A percentile compares a stretch with the other conserved stretches of the same genome.
Evolutionary conservation across 208 protist genomes (phyloP).

Genomic region (Crithidia expoeki): DNA sequence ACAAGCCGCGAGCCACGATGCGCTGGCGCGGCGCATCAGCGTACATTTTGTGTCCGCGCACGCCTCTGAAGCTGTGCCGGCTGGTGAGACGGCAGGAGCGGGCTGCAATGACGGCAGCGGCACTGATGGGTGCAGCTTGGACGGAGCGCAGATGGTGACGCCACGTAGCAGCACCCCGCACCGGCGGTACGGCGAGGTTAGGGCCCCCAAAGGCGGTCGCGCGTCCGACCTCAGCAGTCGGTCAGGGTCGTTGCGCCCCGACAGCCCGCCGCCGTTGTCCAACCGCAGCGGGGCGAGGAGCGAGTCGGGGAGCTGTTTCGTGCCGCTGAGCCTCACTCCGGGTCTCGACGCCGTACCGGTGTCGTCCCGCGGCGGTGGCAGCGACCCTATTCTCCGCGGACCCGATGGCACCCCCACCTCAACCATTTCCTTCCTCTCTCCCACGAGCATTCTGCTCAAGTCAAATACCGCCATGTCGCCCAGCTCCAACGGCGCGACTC

Average conservation of each 20-base stretch:
- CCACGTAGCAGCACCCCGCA: neutral
- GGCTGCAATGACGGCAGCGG: neutral
- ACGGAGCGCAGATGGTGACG: neutral
- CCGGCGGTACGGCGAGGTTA: neutral
- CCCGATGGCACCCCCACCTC: neutral
- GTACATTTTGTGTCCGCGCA: constrained; percentile 23
- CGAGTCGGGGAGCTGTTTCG: neutral
- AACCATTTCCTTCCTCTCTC: constrained; percentile 1
- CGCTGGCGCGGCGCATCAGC: constrained; percentile 8
- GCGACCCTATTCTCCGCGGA: neutral
- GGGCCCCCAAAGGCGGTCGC: neutral
- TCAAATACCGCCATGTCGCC: neutral
- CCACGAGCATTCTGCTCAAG: constrained; percentile 24
- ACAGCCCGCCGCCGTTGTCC: neutral
- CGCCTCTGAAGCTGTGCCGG: no score
- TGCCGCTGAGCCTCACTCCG: neutral
- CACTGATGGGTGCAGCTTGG: neutral
- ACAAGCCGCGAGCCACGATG: no score
- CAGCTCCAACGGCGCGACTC: neutral
- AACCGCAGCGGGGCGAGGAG: neutral
- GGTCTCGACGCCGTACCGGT: neutral
- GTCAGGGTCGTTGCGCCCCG: neutral
- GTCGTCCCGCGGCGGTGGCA: neutral
- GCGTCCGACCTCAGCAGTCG: neutral
- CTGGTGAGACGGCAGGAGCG: no score